A percentile compares a stretch with the other conserved stretches of the same genome.
These are phyloP conservation scores for Pleurotus eryngii DNA, from an alignment of 768 basidiomycete species.

Conservation along the genomic window DNA sequence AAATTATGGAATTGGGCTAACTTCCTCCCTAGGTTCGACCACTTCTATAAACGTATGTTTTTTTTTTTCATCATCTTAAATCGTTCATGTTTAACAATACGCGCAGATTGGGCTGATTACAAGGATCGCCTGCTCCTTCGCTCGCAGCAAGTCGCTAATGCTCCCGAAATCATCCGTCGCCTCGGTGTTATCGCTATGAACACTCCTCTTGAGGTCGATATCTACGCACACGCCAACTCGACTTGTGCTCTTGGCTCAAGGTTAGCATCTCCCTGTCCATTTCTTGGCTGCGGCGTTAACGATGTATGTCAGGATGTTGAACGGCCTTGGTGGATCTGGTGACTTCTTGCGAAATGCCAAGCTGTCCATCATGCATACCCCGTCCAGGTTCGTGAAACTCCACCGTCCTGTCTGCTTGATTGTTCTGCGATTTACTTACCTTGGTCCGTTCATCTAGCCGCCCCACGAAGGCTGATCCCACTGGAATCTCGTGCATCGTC, in stretches of 20 bases:
- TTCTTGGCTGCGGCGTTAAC: not conserved
- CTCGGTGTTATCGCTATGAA: constrained; percentile 52
- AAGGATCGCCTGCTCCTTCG: constrained; percentile 44
- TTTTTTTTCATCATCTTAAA: not conserved
- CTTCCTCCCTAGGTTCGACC: constrained; percentile 32
- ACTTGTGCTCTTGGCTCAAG: constrained; percentile 45
- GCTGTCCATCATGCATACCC: constrained; percentile 49
- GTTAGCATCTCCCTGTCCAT: constrained; percentile 8
- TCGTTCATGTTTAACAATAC: not conserved
- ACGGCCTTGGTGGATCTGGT: constrained; percentile 45
- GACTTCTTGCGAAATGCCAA: constrained; percentile 50
- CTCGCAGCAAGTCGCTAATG: constrained; percentile 49
- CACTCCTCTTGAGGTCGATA: constrained; percentile 48
- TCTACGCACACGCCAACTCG: constrained; percentile 51
- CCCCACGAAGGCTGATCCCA: constrained; percentile 45
- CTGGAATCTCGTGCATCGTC: constrained; percentile 47
- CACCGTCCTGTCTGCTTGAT: too few relatives aligned
- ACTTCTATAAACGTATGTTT: constrained; percentile 40
- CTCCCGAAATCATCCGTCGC: constrained; percentile 45
- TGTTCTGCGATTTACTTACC: not conserved
- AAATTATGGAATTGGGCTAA: not conserved
- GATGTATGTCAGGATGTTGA: constrained; percentile 34
- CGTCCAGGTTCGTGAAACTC: constrained; percentile 28
- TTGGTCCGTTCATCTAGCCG: constrained; percentile 23
- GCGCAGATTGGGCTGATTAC: constrained; percentile 41